Conservation (phyloP, 176 grass and related monocot genomes). For the Aegilops umbellulata region DNA sequence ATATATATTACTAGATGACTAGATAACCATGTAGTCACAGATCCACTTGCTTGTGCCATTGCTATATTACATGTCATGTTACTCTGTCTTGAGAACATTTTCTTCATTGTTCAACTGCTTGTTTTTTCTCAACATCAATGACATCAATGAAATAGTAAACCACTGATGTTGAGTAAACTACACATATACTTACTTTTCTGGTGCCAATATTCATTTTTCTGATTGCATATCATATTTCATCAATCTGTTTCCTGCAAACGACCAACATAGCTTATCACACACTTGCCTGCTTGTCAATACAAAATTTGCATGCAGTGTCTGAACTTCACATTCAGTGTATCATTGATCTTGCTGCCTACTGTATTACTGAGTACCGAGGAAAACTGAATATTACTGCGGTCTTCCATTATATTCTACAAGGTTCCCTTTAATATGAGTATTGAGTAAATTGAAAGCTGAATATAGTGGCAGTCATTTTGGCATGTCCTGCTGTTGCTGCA, state of each 20-base stretch:
- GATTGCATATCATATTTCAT: not conserved
- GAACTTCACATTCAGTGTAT: slow-evolving; percentile 4
- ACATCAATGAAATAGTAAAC: not conserved
- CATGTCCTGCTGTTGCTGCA: not conserved
- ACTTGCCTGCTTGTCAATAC: not conserved
- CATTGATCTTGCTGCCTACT: not conserved
- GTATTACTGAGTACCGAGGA: not conserved
- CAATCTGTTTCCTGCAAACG: not conserved
- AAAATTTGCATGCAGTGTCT: not conserved
- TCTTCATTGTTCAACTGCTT: not conserved
- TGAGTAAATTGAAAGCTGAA: slow-evolving; percentile 9
- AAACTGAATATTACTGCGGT: slow-evolving; percentile 2
- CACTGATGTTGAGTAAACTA: not conserved
- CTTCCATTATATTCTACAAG: not conserved
- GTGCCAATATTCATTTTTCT: slow-evolving; percentile 2
- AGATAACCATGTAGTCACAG: slow-evolving; percentile 22
- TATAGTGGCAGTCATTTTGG: not conserved
- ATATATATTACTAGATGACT: not conserved
- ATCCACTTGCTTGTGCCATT: slow-evolving; percentile 1
- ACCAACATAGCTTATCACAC: not conserved
- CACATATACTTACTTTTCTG: not conserved
- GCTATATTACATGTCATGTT: not conserved
- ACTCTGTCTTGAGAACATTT: slow-evolving; percentile 1
- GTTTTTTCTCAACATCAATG: not conserved
- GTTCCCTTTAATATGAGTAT: not conserved